Base-by-base conservation (phyloP, 805 yeast genomes). In the Starmerella powellii region DNA sequence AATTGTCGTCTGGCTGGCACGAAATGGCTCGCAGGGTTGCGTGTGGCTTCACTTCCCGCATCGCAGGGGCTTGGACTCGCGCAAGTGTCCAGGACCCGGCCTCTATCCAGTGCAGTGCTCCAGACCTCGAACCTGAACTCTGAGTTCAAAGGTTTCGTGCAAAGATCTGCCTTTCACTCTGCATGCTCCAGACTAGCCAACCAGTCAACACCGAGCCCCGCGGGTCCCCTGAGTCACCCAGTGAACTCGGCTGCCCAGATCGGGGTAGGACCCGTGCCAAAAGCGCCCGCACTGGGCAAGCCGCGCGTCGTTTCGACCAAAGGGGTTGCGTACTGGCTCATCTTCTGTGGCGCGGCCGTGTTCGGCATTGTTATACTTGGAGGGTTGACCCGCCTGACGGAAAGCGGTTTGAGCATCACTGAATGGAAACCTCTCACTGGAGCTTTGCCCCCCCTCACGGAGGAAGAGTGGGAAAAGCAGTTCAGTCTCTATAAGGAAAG, bases 401-500 rank as follows among this genome's bases (percentile, higher is more conserved):
- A 91, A 58, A 83, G 95, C 0, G 99, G 98, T 0, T 67, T 91
- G 35, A 81, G 94, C 37, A 91, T 91, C 59, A 91, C 97, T 1
- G 98, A 91, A 58, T 91, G 99, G 99, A 84, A 78, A 60, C 99
- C 99, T 1, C 86, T 91, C 21, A 85, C 98, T 0, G 99, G 99
- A 36, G 66, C 93, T 1, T 62, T 91, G 12, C 99, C 99, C 2
- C 98, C 98, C 0, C 57, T 81, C 55, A 74, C 64, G 45, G 77
- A 84, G 54, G 64, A 65, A 38, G 87, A 91, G 47, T 91, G 98
- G 98, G 78, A 74, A 52, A 72, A 55, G 19, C 96, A 88, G 59
- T 91, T 91, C 56, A 66, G 60, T 21, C 81, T 84, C 56, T 91
- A 91, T 61, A 68, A 78, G 53, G 72, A 73, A 17, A 80, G 94